These are phyloP conservation scores for Komagataella mondaviorum DNA, from an alignment of 805 yeast species.

Conservation along the genomic window DNA sequence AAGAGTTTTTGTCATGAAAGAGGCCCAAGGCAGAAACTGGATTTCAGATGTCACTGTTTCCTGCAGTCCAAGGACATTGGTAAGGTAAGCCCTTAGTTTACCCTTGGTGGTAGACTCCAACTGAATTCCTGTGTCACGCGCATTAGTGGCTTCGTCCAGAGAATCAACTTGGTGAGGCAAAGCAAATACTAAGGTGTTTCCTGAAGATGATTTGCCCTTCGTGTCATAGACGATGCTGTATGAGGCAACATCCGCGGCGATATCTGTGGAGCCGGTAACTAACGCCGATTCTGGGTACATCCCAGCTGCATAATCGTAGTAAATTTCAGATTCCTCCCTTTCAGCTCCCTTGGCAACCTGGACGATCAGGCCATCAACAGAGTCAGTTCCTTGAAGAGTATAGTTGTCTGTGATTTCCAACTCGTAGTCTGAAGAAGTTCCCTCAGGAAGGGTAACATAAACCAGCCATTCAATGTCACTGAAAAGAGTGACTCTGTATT, in stretches of 20 bases:
- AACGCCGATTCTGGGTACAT: constrained; percentile 36
- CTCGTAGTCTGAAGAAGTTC: constrained; percentile 14
- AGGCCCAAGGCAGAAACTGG: constrained; percentile 16
- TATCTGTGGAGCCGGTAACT: constrained; percentile 23
- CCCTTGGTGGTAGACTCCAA: constrained; percentile 39
- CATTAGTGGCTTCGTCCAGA: constrained; percentile 17
- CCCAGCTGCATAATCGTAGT: constrained; percentile 60
- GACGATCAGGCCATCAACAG: constrained; percentile 24
- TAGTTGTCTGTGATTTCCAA: constrained; percentile 19
- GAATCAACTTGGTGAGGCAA: constrained; percentile 36
- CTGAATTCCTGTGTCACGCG: constrained; percentile 24
- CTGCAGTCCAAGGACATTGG: constrained; percentile 21
- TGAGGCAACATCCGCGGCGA: constrained; percentile 4
- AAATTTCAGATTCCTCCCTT: constrained; percentile 17
- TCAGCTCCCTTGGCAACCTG: constrained; percentile 38
- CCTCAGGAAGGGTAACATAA: constrained; percentile 28
- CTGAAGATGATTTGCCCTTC: constrained; percentile 33
- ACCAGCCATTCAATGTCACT: constrained; percentile 35
- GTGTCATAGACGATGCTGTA: constrained; percentile 37
- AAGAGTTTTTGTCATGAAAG: constrained; percentile 11
- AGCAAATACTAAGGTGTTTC: constrained; percentile 33
- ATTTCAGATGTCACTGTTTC: constrained; percentile 26
- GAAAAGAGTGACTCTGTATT: constrained; percentile 24
- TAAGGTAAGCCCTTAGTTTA: constrained; percentile 28
- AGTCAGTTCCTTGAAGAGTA: constrained; percentile 20